Evolutionary conservation across 352 stramenopile species (phyloP), one percentile per base, ranked within the genome.

Genomic region (Phytophthora sansomeana): DNA sequence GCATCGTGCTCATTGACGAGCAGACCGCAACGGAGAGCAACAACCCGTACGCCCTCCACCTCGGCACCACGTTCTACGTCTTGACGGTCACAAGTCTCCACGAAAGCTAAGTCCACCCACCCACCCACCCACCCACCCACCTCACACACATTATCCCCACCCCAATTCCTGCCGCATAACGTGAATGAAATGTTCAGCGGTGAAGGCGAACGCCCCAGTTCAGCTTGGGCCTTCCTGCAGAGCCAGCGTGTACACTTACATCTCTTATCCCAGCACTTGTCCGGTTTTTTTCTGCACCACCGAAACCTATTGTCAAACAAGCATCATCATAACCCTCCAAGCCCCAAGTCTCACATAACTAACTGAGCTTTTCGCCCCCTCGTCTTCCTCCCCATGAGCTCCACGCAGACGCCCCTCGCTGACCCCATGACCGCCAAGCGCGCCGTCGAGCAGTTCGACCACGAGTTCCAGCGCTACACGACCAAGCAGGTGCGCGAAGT

Each of bases 1-100:
- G 87, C 54, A 95, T 96, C 55, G 85, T 96, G 64, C 72, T 95
- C 26, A 95, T 96, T 48, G 89, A 96, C 69, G 85, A 95, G 67
- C 87, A 94, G 50, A 78, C 81, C n/a, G 85, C 89, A 33, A 91
- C 75, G 13, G 89, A 96, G 38, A 33, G 65, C 28, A 80, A 93
- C 75, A 96, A 96, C 58, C 89, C 89, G 11, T 96, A 93, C 77
- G 74, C 75, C 2, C 64, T 96, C 10, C 74, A 87, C 57, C 63
- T 92, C 26, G 85, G 81, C 59, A 93, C 83, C n/a, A 91, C 79
- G 36, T 95, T 96, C 70, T 96, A 92, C 73, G 80, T 93, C 52
- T 70, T 96, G 69, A 96, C 89, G 29, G 89, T 96, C 55, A 75
- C 85, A 17, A 93, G 83, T 50, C 79, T 95, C 32, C 83, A 92